Percentiles rank a stretch among this genome's conserved stretches.
Conservation (phyloP, 106 monocot species). For the Allium fistulosum region DNA sequence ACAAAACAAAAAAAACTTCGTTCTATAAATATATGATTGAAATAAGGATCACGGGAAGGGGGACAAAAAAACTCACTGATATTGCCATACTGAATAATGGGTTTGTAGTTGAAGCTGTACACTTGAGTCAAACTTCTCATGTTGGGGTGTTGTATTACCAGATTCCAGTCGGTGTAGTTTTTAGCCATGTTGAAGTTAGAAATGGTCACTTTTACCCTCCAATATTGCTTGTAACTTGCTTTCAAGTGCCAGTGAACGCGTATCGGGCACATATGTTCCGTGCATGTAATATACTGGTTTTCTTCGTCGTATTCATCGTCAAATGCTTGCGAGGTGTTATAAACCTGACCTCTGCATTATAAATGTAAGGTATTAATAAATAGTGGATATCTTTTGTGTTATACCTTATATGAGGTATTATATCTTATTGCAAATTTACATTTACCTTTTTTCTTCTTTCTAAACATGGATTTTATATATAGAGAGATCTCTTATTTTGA, state of each 20-base stretch:
- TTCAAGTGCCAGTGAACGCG: slow-evolving; percentile 86
- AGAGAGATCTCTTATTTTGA: no score
- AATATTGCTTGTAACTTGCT: slow-evolving; percentile 59
- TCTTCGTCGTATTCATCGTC: not conserved
- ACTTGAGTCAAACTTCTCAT: slow-evolving; percentile 35
- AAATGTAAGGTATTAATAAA: no score
- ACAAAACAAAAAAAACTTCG: not conserved
- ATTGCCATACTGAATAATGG: slow-evolving; percentile 33
- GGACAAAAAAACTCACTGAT: slow-evolving; percentile 29
- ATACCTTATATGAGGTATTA: no score
- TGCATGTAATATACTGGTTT: slow-evolving; percentile 30
- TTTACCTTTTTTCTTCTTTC: no score
- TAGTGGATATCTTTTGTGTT: no score
- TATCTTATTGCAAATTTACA: no score
- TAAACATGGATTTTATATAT: no score
- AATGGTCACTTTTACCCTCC: slow-evolving; percentile 86
- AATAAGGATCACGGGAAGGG: no score
- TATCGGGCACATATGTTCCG: slow-evolving; percentile 82
- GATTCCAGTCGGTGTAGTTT: slow-evolving; percentile 86
- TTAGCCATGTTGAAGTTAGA: slow-evolving; percentile 53
- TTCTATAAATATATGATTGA: no score
- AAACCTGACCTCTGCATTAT: no score
- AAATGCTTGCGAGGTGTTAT: no score
- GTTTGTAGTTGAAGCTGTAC: slow-evolving; percentile 68
- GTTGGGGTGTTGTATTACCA: slow-evolving; percentile 80